A percentile compares a stretch with the other conserved stretches of the same genome.
phyloP scores from a whole-genome alignment of 768 basidiomycete genomes.

The Chlorophyllum brunneum region DNA sequence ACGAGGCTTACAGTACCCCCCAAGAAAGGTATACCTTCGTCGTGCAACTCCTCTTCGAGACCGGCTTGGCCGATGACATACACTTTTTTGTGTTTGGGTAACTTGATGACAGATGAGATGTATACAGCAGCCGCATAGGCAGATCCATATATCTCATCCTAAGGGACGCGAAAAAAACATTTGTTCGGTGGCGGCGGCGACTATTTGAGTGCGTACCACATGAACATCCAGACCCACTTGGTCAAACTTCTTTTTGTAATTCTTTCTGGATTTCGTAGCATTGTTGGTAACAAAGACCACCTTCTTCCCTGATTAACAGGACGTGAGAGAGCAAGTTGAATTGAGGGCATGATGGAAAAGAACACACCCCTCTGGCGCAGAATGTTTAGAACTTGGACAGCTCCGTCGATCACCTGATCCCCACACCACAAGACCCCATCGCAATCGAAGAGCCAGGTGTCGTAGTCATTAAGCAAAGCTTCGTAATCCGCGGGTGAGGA shows the following conservation, averaged over 20 bases:
- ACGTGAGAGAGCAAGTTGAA: conserved; percentile 12
- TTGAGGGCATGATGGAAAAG: conserved; percentile 6
- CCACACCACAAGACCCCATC: conserved; percentile 95
- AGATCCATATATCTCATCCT: conserved; percentile 98
- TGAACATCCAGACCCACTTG: conserved; percentile 79
- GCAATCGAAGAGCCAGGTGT: conserved; percentile 96
- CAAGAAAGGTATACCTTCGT: conserved; percentile 74
- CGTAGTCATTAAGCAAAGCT: conserved; percentile 58
- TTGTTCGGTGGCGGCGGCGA: not conserved
- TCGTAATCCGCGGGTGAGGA: conserved; percentile 43
- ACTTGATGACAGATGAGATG: conserved; percentile 81
- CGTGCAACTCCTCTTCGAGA: conserved; percentile 87
- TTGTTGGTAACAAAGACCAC: conserved; percentile 97
- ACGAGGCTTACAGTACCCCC: conserved; percentile 72
- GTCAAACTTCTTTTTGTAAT: conserved; percentile 91
- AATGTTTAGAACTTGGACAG: conserved; percentile 65
- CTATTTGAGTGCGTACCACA: conserved; percentile 54
- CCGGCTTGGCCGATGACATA: conserved; percentile 94
- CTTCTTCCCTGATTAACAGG: conserved; percentile 57
- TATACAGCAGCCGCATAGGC: conserved; percentile 74
- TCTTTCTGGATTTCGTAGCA: conserved; percentile 86
- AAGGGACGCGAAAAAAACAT: not conserved
- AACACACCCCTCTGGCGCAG: conserved; percentile 69
- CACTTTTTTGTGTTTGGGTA: conserved; percentile 89
- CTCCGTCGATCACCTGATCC: conserved; percentile 74